Base-by-base conservation (phyloP, 2,329 filamentous ascomycete species). In the Colletotrichum noveboracense region DNA sequence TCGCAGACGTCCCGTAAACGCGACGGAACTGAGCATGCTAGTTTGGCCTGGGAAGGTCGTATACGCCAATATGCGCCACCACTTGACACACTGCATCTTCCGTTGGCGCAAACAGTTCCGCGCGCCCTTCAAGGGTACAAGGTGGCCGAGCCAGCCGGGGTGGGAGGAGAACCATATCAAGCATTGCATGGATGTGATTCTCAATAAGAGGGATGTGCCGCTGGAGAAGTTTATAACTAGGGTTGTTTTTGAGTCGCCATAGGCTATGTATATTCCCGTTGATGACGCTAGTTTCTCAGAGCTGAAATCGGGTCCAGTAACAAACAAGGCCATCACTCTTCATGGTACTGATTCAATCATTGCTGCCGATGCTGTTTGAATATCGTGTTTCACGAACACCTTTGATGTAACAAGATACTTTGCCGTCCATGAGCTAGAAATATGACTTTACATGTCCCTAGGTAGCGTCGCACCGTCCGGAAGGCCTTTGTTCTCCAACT, bases 81-180 rank as follows among this genome's bases (percentile, higher is more conserved):
- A 68, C 34, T 30, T 68, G 48, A 68, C 43, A 1, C 66, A 68
- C 16, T 68, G 66, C 52, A 68, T 68, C 30, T 68, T 68, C 30
- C 66, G 66, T 26, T 68, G 65, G 48, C 66, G 66, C 48, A 68
- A 68, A 12, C 48, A 68, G 52, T 68, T 68, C 66, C 48, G 48
- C 16, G 66, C 66, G 12, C 66, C 66, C 12, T 68, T 68, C 7
- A 24, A 24, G 48, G 66, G 66, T 0, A 68, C 66, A 52, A 58
- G 43, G 10, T 68, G 66, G 66, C 66, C 66, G 13, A 68, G 66
- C 16, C 48, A 58, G 48, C 48, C 48, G 3, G 48, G 48, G 5
- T 68, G 66, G 66, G 66, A 68, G 66, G 66, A 68, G 32, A 68
- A 68, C 48, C 48, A 68, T 5, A 68, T 68, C 48, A 68, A 68